A percentile compares a stretch with the other conserved stretches of the same genome.
Evolutionary conservation across 257 asterid species (phyloP).

Genomic region (Solanum tarapatanum): DNA sequence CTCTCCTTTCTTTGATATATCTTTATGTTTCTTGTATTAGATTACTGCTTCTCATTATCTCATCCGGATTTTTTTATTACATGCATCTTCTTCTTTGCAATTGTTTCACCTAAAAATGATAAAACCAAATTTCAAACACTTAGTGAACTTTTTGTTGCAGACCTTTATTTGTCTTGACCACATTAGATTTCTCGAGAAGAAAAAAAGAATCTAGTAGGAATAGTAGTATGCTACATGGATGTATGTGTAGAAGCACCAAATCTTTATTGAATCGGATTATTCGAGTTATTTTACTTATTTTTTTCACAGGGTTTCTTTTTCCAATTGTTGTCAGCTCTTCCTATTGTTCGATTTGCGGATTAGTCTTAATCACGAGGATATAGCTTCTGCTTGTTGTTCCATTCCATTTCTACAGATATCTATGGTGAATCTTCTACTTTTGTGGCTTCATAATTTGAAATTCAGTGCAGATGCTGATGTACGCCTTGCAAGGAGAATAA

Average conservation of each 20-base stretch:
- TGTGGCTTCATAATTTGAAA: constrained; percentile 21
- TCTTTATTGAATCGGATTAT: neutral
- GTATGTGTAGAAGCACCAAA: neutral
- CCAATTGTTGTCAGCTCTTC: neutral
- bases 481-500: constrained; percentile 92
- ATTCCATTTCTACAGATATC: neutral
- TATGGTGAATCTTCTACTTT: constrained; percentile 3
- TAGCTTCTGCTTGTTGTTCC: neutral
- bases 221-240: neutral
- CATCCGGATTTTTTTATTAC: neutral
- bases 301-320: neutral
- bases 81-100: neutral
- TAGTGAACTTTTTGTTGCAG: neutral
- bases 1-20: neutral
- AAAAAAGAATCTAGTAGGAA: neutral
- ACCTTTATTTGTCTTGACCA: neutral
- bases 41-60: neutral
- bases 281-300: neutral
- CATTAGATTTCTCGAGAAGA: neutral
- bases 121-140: neutral
- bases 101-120: neutral
- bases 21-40: neutral
- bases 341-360: neutral
- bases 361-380: neutral
- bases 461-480: constrained; percentile 95